phyloP scores from a whole-genome alignment of 2,329 filamentous ascomycete genomes.

The Xylaria sp. region DNA sequence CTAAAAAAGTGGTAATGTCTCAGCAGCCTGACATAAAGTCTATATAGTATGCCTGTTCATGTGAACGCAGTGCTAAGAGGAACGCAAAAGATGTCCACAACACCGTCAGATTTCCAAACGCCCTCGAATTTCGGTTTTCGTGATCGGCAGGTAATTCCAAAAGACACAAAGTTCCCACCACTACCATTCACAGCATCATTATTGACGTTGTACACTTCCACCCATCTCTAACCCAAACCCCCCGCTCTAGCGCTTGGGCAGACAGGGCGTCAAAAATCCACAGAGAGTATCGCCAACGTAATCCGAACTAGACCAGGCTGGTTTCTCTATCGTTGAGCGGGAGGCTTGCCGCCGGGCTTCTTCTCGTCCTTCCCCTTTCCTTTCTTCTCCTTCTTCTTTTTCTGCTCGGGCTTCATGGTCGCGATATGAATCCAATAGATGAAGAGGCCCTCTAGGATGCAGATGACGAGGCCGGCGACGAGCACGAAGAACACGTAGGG shows the following conservation, averaged over 20 bases:
- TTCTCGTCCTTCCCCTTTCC: constrained; percentile 48
- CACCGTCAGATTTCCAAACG: constrained; percentile 4
- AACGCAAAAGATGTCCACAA: background rate
- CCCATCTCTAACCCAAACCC: background rate
- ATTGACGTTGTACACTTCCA: background rate
- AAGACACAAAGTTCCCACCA: background rate
- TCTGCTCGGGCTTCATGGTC: constrained; percentile 70
- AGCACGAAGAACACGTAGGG: constrained; percentile 68
- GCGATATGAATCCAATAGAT: constrained; percentile 70
- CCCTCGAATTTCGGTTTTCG: background rate
- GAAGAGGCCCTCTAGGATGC: constrained; percentile 60
- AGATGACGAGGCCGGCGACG: constrained; percentile 62
- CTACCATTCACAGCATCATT: background rate
- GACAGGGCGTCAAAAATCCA: background rate
- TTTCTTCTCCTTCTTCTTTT: constrained; percentile 62
- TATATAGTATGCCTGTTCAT: background rate
- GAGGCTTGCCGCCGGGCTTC: constrained; percentile 49
- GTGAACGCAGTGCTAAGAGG: background rate
- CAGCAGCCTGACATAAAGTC: background rate
- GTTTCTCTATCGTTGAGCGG: constrained; percentile 44
- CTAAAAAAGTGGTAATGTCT: background rate
- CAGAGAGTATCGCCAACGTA: background rate
- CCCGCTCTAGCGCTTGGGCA: too few species aligned
- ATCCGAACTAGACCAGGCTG: background rate
- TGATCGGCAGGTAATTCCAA: background rate